Evolutionary conservation across 2,329 filamentous ascomycete species (phyloP), one percentile per base, ranked within the genome.

Genomic region (Pestalotiopsis sp.): DNA sequence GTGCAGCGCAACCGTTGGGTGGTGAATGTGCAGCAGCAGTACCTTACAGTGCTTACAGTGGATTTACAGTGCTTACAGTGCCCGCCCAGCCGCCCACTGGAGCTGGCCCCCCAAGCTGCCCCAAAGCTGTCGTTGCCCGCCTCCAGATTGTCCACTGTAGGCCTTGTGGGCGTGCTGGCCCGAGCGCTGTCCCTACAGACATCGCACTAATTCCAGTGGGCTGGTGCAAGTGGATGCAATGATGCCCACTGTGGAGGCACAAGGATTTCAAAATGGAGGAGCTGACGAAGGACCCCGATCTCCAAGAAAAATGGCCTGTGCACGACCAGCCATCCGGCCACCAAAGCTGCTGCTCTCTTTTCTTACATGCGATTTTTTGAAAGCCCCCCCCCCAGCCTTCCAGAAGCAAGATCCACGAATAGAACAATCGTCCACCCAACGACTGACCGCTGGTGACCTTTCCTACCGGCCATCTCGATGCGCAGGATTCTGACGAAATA

Each of bases 211-310:
- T 52, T 52, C 45, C 45, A 52, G 45, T 52, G 45, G 45, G 45
- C 45, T 52, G 45, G 45, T 52, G 17, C 17, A 52, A 52, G 45
- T 52, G 45, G 45, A n/a, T 52, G 45, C 45, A 52, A 52, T 52
- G 45, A 52, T 52, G 45, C 45, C 45, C 45, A 52, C 45, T 52
- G 45, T 52, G 45, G 45, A 52, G 45, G 45, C 45, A 52, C 45
- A 52, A 52, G 45, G 45, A 52, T 52, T 52, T 52, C 45, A 52
- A 52, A 52, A 52, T 52, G 57, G 57, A 59, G 57, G 57, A 59
- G 57, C 57, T 59, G 57, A 59, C 57, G 57, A 59, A 59, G 57
- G 57, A 59, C 57, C 57, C 57, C 57, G 57, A 59, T 27, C 45
- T 52, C 45, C 45, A 59, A 31, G 59, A 20, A 38, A 39, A 61